Evolutionary conservation across 202 grass and related monocot genomes (phyloP).

Genomic region (Bolboschoenoplectus hybrid): DNA sequence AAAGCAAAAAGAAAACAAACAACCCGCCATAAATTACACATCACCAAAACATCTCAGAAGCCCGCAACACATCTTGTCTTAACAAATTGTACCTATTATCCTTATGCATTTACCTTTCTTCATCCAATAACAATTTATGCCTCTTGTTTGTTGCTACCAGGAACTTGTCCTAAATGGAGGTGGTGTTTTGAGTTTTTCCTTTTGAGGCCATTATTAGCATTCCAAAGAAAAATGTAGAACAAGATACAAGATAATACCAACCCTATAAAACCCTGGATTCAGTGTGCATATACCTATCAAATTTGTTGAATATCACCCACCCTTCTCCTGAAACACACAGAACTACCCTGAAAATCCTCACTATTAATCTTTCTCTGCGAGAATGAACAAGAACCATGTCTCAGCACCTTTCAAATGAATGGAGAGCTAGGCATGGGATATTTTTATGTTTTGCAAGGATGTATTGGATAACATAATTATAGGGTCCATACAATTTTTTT

Average conservation of each 20-base stretch:
- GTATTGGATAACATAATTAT: no score
- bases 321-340: background rate
- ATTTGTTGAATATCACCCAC: background rate
- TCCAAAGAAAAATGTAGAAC: background rate
- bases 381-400: background rate
- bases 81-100: constrained; percentile 33
- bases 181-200: background rate
- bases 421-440: background rate
- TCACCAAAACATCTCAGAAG: background rate
- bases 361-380: background rate
- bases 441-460: no score
- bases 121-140: constrained; percentile 4
- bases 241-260: background rate
- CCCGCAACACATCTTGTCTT: background rate
- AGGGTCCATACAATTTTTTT: background rate
- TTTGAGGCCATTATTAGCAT: background rate
- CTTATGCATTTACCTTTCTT: background rate
- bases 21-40: background rate
- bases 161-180: background rate
- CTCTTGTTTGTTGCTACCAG: background rate
- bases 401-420: background rate
- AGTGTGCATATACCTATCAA: background rate
- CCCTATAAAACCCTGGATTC: background rate
- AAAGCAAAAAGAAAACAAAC: constrained; percentile 12
- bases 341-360: constrained; percentile 6